phyloP scores from a whole-genome alignment of 768 basidiomycete genomes.

The Hygrocybe coccinea region DNA sequence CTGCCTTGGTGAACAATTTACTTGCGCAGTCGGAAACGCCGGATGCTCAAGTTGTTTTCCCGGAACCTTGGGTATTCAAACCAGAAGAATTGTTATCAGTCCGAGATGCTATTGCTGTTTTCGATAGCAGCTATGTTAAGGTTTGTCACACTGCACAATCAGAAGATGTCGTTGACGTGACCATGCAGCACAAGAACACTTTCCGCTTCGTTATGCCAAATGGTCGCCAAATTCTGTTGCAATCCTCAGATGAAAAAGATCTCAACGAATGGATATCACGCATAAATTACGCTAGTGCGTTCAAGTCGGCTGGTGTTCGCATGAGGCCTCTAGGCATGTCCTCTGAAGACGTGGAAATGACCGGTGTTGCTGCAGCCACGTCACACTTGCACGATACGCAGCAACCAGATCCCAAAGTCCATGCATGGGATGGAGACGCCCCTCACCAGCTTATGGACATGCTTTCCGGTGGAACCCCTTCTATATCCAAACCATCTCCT shows the following conservation, averaged over 20 bases:
- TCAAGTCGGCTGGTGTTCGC: slow-evolving; percentile 77
- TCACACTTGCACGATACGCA: slow-evolving; percentile 74
- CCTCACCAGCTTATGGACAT: slow-evolving; percentile 40
- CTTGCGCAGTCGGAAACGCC: slow-evolving; percentile 38
- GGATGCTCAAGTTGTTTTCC: slow-evolving; percentile 31
- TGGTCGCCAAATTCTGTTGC: slow-evolving; percentile 78
- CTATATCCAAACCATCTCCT: slow-evolving; percentile 19
- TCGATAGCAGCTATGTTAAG: slow-evolving; percentile 72
- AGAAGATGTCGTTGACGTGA: slow-evolving; percentile 1
- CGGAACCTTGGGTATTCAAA: slow-evolving; percentile 46
- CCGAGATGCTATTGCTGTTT: slow-evolving; percentile 72
- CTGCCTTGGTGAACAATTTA: slow-evolving; percentile 47
- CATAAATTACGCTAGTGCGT: slow-evolving; percentile 92
- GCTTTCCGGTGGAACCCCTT: slow-evolving; percentile 30
- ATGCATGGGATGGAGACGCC: slow-evolving; percentile 42
- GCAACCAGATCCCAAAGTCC: slow-evolving; percentile 22
- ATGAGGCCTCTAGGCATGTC: slow-evolving; percentile 76
- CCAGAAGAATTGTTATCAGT: slow-evolving; percentile 86
- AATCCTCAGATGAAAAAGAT: slow-evolving; percentile 61
- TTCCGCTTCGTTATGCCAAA: slow-evolving; percentile 74
- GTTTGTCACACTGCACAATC: slow-evolving; percentile 36
- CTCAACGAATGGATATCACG: slow-evolving; percentile 86
- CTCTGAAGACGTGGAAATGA: slow-evolving; percentile 64
- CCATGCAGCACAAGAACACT: slow-evolving; percentile 55
- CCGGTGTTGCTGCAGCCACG: slow-evolving; percentile 80